These are phyloP conservation scores for Monosporascus sp. DNA, from an alignment of 2,329 filamentous ascomycete species.

Conservation along the genomic window DNA sequence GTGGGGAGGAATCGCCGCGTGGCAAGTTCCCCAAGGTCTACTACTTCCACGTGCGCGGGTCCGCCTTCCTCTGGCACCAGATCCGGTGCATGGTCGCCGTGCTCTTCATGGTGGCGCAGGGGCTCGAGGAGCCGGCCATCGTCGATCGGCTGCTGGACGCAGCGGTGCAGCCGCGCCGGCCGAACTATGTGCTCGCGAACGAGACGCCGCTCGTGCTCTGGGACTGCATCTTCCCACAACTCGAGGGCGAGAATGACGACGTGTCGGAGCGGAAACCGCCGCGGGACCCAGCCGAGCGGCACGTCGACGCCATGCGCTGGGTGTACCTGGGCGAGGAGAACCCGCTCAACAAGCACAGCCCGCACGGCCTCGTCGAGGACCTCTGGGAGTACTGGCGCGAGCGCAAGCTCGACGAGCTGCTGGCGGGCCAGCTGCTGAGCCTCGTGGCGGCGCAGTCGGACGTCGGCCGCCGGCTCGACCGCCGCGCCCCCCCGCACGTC, in stretches of 20 bases:
- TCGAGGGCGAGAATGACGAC: constrained; percentile 26
- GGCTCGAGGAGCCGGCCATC: constrained; percentile 70
- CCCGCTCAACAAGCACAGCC: constrained; percentile 56
- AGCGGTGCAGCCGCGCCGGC: constrained; percentile 64
- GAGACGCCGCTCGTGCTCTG: constrained; percentile 89
- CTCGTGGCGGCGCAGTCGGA: constrained; percentile 41
- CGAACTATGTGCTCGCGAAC: constrained; percentile 84
- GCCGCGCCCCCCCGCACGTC: constrained; percentile 8
- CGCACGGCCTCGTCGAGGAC: constrained; percentile 63
- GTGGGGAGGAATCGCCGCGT: constrained; percentile 2
- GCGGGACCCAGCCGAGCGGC: constrained; percentile 8
- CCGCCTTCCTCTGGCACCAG: constrained; percentile 96
- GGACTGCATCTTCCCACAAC: constrained; percentile 82
- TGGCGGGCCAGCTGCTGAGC: constrained; percentile 70
- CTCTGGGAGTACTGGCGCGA: constrained; percentile 81
- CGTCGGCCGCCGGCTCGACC: constrained; percentile 12
- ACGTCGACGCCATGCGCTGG: constrained; percentile 65
- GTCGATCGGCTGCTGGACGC: constrained; percentile 73
- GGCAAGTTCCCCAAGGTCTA: constrained; percentile 61
- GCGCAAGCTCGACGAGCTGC: constrained; percentile 82
- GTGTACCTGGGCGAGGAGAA: constrained; percentile 67
- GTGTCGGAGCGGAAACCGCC: constrained; percentile 22
- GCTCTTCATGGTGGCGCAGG: constrained; percentile 88
- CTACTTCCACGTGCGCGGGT: constrained; percentile 81
- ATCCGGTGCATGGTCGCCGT: constrained; percentile 91